Base-by-base conservation (phyloP, 2,329 filamentous ascomycete genomes). In the Uncinocarpus reesii region DNA sequence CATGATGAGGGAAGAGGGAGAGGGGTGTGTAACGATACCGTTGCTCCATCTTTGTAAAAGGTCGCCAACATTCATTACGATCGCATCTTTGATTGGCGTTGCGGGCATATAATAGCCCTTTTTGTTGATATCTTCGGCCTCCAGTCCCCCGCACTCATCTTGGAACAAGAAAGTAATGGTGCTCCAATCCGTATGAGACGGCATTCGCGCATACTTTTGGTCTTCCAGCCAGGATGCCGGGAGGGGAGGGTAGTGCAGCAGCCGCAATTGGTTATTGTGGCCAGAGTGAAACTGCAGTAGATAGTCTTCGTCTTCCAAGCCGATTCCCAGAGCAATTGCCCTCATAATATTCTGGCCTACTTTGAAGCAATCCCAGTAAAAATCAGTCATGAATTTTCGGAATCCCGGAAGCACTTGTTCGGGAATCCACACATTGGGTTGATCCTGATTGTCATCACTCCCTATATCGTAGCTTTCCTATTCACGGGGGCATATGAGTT, bases 241-340 rank as follows among this genome's bases (percentile, higher is more conserved):
- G 3, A 76, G 64, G 2, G 71, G 63, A 0, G 75, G 74, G 51
- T 79, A 83, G 58, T 82, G 78, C 13, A 81, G 63, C 21, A 83
- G 60, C 1, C 80, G 71, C 7, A 82, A 65, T 52, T 81, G 78
- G 52, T 79, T 78, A 54, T 79, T 74, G 60, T 81, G 78, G 37
- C 74, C 69, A 16, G 61, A 59, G 2, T 71, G 53, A n/a, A 76
- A 60, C 10, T 40, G 20, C 15, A 47, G 16, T 8, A 47, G 35
- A 52, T 70, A 65, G 13, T 64, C 62, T 43, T 71, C 67, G 42
- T 73, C 65, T 8, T 47, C 34, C 2, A 78, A 60, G 2, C 65
- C 68, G 32, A 79, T 56, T 1, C 74, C 73, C 3, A 70, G 47
- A 3, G 73, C 71, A 3, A 78, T 61, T 21, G 65, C 66, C 15